Base-by-base conservation (phyloP, 2,329 filamentous ascomycete species). In the Colletotrichum horii region DNA sequence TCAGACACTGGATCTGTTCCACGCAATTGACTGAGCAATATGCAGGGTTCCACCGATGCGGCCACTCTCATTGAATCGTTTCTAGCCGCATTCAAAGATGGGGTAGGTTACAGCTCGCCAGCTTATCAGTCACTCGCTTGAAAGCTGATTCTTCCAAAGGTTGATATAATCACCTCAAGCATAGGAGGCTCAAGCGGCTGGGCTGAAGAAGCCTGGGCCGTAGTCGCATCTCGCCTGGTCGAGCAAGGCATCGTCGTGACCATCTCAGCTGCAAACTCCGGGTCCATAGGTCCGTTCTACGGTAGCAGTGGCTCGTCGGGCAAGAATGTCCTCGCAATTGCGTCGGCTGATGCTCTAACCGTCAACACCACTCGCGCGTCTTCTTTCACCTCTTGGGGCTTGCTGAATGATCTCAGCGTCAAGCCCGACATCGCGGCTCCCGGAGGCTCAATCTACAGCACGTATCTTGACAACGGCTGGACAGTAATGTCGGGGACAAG, bases 231-330 rank as follows among this genome's bases (percentile, higher is more conserved):
- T 28, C 82, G 85, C 4, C 81, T 88, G 34, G 86, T 87, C 16
- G 84, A 86, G 7, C 80, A 85, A 34, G 89, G 89, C 19, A 83
- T 90, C 3, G 85, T 89, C 8, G 84, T 89, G 26, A 85, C 86
- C 15, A 86, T 90, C 26, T 86, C 89, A 1, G 88, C 87, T 7
- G 89, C 89, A 24, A 91, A 91, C 70, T 84, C 86, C 30, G 89
- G 89, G 30, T 81, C 82, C 22, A 80, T 82, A 12, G 89, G 89
- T 0, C 84, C 89, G 0, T 90, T 91, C 80, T 88, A 85, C 56
- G 82, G 83, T 8, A 83, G 82, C 56, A 83, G 81, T 8, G 87
- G 86, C 4, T 82, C 87, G 6, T 83, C 85, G 7, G 87, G 85
- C 5, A 82, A 81, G 36, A 82, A 85, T n/a, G 86, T 87, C 6